Evolutionary conservation across 2,329 filamentous ascomycete genomes (phyloP).

Genomic region (Shiraia sp.): DNA sequence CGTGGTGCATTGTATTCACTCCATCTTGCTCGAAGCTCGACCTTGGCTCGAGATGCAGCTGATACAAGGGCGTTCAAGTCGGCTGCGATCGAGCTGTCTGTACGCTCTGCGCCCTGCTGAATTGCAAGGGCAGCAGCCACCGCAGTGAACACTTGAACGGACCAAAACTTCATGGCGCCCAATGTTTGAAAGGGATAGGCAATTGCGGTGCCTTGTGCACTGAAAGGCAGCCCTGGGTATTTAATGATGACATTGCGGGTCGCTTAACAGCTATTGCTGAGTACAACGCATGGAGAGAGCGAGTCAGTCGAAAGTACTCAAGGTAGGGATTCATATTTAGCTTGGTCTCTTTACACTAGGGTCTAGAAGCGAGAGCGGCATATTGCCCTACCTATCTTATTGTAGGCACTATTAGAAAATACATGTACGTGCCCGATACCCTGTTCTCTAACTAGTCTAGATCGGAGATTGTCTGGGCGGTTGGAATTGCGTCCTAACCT

Average conservation of each 20-base stretch:
- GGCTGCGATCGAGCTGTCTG: conserved; percentile 7
- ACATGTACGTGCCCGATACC: too few relatives aligned
- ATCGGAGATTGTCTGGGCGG: too few relatives aligned
- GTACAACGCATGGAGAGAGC: too few relatives aligned
- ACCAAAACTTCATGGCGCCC: conserved; percentile 16
- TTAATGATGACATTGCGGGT: conserved; percentile 6
- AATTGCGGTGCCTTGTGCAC: conserved; percentile 5
- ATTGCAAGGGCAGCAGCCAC: conserved; percentile 16
- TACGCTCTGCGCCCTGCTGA: conserved; percentile 1
- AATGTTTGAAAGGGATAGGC: conserved; percentile 1
- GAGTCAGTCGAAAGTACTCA: too few relatives aligned
- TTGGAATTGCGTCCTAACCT: too few relatives aligned
- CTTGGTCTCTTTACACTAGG: too few relatives aligned
- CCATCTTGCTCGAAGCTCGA: conserved; percentile 25
- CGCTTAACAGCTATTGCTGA: background rate
- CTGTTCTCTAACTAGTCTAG: too few relatives aligned
- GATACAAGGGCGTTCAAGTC: conserved; percentile 19
- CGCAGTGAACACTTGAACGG: conserved; percentile 11
- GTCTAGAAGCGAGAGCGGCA: too few relatives aligned
- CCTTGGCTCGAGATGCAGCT: conserved; percentile 13
- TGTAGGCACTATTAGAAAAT: too few relatives aligned
- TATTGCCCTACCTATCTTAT: too few relatives aligned
- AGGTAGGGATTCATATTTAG: too few relatives aligned
- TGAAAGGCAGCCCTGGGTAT: conserved; percentile 4
- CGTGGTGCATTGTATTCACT: conserved; percentile 22